Conservation (phyloP, 1,139 yeast genomes). For the Yamadazyma taylorii region DNA sequence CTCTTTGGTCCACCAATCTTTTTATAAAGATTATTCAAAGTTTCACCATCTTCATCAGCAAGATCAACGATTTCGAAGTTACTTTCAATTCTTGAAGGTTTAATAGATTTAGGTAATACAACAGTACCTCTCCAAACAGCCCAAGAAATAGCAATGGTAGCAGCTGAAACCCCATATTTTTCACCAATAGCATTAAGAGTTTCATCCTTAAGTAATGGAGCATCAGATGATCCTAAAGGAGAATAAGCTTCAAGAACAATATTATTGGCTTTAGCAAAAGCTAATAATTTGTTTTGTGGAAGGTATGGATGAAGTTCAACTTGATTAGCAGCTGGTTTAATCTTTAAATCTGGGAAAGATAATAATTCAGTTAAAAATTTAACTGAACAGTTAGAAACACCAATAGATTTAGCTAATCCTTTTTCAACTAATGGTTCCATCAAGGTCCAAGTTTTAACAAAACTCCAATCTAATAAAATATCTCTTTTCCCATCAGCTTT, state of each 20-base stretch:
- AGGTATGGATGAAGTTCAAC: conserved; percentile 74
- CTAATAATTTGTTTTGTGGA: conserved; percentile 65
- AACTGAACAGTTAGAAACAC: conserved; percentile 75
- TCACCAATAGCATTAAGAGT: conserved; percentile 53
- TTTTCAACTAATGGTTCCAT: conserved; percentile 58
- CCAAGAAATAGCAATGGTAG: conserved; percentile 70
- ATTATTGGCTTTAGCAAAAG: conserved; percentile 51
- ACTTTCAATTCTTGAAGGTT: conserved; percentile 55
- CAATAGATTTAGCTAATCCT: conserved; percentile 65
- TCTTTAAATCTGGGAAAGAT: conserved; percentile 43
- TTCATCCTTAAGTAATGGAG: conserved; percentile 59
- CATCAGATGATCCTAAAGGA: conserved; percentile 72
- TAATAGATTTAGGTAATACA: conserved; percentile 73
- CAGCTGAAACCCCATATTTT: conserved; percentile 55
- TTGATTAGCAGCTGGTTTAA: conserved; percentile 72
- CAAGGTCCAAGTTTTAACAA: conserved; percentile 62
- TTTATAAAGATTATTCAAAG: conserved; percentile 43
- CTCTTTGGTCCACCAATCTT: conserved; percentile 45
- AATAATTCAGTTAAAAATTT: conserved; percentile 49
- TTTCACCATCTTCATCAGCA: conserved; percentile 52
- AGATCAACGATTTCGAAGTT: conserved; percentile 57
- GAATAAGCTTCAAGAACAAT: conserved; percentile 74
- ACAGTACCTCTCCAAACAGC: conserved; percentile 67
- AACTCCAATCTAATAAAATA: conserved; percentile 46
- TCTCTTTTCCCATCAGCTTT: conserved; percentile 26